Evolutionary conservation across 805 yeast species (phyloP), one percentile per base, ranked within the genome.

Genomic region (Barnettozyma wickerhamii): DNA sequence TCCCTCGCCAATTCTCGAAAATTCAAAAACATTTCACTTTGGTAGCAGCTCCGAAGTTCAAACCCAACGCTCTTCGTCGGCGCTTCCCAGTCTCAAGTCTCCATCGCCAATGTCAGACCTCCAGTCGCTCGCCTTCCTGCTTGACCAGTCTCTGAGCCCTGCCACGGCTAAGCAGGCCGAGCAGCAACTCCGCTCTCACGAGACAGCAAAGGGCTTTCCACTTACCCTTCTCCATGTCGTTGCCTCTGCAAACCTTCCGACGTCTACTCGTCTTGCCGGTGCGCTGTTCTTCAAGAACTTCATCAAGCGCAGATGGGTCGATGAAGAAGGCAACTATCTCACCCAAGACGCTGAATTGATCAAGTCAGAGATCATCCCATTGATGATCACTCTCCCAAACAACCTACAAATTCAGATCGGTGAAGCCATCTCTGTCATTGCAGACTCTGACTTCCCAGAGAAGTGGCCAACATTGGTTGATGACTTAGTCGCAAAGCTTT

Each of bases 361-460:
- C 49, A 90, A 90, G 59, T 41, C 63, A 9, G 93, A 88, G 56
- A 85, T 93, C 48, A 74, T 93, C 37, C 79, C 81, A n/a, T 68
- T 90, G 46, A 89, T 93, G 98, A 81, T 90, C 46, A 62, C 76
- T 28, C 67, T 89, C 37, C 96, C 96, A 6, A 75, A 75, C 37
- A 75, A 81, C 50, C 67, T 93, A 41, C 96, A 91, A 58, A 71
- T 81, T n/a, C 99, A 95, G 66, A 76, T 93, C 37, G 98, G 97
- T 39, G 99, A 95, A 63, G 81, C 96, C 2, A 81, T 95, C 41
- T 80, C 95, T 13, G 69, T 86, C 40, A 91, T 93, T 54, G 99
- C 99, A 4, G 96, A 90, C 59, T 81, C 89, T 43, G 99, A 93
- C 60, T 93, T 93, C 65, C 99, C 99, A 1, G 83, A 84, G 30